Evolutionary conservation across 495 filamentous ascomycete species (phyloP).

Genomic region (Entonaema liquescens): DNA sequence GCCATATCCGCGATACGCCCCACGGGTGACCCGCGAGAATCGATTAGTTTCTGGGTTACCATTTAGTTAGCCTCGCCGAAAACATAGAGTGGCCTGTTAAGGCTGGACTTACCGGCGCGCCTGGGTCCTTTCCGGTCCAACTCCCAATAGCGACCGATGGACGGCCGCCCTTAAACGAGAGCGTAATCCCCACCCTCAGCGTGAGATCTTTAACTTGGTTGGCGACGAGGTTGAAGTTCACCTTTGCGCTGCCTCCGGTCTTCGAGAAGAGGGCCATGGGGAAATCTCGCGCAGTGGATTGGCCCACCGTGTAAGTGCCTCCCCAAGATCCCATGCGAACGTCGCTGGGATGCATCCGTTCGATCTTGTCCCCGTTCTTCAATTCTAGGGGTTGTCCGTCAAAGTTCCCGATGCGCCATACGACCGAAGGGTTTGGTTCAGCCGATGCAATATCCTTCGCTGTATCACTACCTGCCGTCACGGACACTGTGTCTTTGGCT

Average conservation of each 20-base stretch:
- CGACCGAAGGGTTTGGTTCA: slow-evolving; percentile 53
- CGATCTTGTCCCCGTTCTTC: slow-evolving; percentile 66
- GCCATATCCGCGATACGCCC: slow-evolving; percentile 65
- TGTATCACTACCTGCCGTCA: slow-evolving; percentile 57
- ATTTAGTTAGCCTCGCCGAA: neutral
- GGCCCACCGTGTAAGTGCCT: slow-evolving; percentile 62
- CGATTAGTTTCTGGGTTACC: slow-evolving; percentile 51
- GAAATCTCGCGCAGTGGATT: slow-evolving; percentile 55
- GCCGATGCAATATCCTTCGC: slow-evolving; percentile 59
- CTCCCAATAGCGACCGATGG: slow-evolving; percentile 57
- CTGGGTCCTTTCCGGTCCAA: slow-evolving; percentile 54
- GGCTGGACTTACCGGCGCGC: slow-evolving; percentile 58
- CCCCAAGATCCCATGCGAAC: slow-evolving; percentile 65
- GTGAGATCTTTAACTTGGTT: slow-evolving; percentile 48
- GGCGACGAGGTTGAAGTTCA: slow-evolving; percentile 61
- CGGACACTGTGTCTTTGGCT: slow-evolving; percentile 55
- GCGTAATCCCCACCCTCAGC: slow-evolving; percentile 65
- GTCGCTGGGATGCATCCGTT: slow-evolving; percentile 68
- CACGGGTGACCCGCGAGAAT: slow-evolving; percentile 68
- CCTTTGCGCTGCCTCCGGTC: slow-evolving; percentile 62
- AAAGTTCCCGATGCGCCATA: slow-evolving; percentile 67
- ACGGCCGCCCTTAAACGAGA: slow-evolving; percentile 65
- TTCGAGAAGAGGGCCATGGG: slow-evolving; percentile 69
- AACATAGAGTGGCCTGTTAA: too few relatives aligned
- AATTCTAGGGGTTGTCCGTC: slow-evolving; percentile 67